Base-by-base conservation (phyloP, 345 rosid species). In the Toxicodendron radicans region DNA sequence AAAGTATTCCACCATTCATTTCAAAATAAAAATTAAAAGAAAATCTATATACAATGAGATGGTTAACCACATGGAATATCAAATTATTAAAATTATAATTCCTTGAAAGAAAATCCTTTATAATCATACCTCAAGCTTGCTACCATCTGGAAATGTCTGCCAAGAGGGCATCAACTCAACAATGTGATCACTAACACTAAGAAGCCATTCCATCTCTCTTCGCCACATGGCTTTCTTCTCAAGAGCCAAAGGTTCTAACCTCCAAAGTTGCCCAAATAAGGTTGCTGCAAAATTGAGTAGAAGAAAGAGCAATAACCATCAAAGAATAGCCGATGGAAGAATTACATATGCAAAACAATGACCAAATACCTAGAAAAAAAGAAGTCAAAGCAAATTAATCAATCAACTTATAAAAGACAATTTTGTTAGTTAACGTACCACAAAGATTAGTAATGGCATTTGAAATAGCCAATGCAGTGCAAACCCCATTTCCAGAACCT, bases 151-250 rank as follows among this genome's bases (percentile, higher is more conserved):
- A 75, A 96, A 96, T 10, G 94, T 92, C 82, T 96, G 99, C 97
- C 94, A 93, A 64, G 94, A 84, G 0, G 99, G 99, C 38, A 84
- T 86, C 88, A 96, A 83, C 87, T 96, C 98, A 4, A 96, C 98
- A 67, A 96, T 91, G 86, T 93, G 97, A 80, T 93, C 94, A 70
- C 98, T 90, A 49, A 93, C 98, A 70, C 89, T 84, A 53, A 96
- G 94, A 71, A 96, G 87, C 97, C 98, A 96, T 70, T 90, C 91
- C 97, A 96, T 93, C 83, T 96, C 98, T 79, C 99, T 87, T 78
- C 87, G 77, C 99, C 99, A 96, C 98, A 90, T 96, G 17, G 88
- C 86, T 82, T 90, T 96, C 90, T 92, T 96, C 84, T 96, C 94
- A 2, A 2, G 71, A 21, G 94, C 84, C 12, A 93, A 57, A 27